Conservation (phyloP, 1,139 yeast species). For the Meyerozyma guilliermondii region DNA sequence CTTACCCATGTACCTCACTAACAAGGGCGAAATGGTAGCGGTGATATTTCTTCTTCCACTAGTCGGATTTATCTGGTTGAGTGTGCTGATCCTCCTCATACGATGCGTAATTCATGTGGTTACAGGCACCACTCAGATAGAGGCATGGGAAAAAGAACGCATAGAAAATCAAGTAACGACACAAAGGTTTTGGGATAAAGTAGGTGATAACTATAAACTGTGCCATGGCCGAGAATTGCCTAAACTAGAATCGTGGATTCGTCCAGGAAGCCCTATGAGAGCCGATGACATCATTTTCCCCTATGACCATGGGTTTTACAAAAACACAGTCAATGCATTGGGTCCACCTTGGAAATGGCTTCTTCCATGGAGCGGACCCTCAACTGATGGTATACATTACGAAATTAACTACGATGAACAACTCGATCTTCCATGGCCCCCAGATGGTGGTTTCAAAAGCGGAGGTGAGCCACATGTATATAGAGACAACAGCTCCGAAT, state of each 20-base stretch:
- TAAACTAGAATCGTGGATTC: slow-evolving; percentile 42
- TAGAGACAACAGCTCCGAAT: slow-evolving; percentile 26
- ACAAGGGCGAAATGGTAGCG: slow-evolving; percentile 49
- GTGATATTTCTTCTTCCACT: slow-evolving; percentile 54
- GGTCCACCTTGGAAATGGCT: slow-evolving; percentile 67
- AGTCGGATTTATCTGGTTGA: slow-evolving; percentile 51
- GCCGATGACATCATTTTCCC: slow-evolving; percentile 70
- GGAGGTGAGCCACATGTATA: slow-evolving; percentile 12
- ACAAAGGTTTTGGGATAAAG: slow-evolving; percentile 47
- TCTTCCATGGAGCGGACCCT: slow-evolving; percentile 59
- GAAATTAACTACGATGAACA: slow-evolving; percentile 53
- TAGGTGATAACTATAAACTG: slow-evolving; percentile 39
- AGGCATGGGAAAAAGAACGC: slow-evolving; percentile 87
- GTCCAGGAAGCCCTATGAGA: slow-evolving; percentile 27
- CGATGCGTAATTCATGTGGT: slow-evolving; percentile 57
- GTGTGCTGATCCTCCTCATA: slow-evolving; percentile 53
- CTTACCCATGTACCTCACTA: slow-evolving; percentile 56
- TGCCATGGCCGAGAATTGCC: slow-evolving; percentile 45
- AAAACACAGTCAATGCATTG: slow-evolving; percentile 44
- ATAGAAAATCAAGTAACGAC: slow-evolving; percentile 58
- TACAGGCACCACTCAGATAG: slow-evolving; percentile 86
- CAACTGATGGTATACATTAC: slow-evolving; percentile 41
- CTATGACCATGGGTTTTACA: slow-evolving; percentile 63
- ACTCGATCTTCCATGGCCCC: slow-evolving; percentile 78
- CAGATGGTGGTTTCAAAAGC: slow-evolving; percentile 64